Conservation (phyloP, 352 stramenopile species). For the Globisporangium iwayamae region DNA sequence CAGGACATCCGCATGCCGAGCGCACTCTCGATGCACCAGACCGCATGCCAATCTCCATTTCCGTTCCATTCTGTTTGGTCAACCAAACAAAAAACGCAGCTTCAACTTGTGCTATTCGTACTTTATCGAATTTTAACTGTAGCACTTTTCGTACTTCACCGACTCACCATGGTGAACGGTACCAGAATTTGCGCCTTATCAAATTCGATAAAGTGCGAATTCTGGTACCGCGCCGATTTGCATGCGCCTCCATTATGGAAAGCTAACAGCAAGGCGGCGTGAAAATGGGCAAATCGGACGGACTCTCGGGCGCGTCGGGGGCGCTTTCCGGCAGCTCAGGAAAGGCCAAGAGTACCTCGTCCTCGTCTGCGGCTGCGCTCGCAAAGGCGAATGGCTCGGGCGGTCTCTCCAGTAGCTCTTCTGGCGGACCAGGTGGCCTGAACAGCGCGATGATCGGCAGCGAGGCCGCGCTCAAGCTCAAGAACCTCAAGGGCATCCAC, state of each 20-base stretch:
- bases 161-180: no score
- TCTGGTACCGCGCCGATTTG: no score
- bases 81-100: not conserved
- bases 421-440: not conserved
- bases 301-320: not conserved
- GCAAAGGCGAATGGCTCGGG: slow-evolving; percentile 11
- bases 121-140: not conserved
- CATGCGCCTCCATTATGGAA: not conserved
- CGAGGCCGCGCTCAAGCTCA: slow-evolving; percentile 41
- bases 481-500: slow-evolving; percentile 55
- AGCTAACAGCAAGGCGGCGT: not conserved
- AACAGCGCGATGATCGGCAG: slow-evolving; percentile 21
- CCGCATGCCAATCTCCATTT: not conserved
- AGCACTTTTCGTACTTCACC: not conserved
- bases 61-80: not conserved
- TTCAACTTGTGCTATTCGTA: not conserved
- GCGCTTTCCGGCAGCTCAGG: not conserved
- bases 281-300: slow-evolving; percentile 11
- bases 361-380: slow-evolving; percentile 4
- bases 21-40: not conserved
- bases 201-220: no score
- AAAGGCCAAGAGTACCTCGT: slow-evolving; percentile 16
- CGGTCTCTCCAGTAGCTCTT: not conserved
- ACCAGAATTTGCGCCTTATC: no score
- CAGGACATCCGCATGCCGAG: not conserved